Percentiles rank a stretch among this genome's conserved stretches.
Evolutionary conservation across 495 filamentous ascomycete species (phyloP).

Genomic region (Bathelium albidoporum): DNA sequence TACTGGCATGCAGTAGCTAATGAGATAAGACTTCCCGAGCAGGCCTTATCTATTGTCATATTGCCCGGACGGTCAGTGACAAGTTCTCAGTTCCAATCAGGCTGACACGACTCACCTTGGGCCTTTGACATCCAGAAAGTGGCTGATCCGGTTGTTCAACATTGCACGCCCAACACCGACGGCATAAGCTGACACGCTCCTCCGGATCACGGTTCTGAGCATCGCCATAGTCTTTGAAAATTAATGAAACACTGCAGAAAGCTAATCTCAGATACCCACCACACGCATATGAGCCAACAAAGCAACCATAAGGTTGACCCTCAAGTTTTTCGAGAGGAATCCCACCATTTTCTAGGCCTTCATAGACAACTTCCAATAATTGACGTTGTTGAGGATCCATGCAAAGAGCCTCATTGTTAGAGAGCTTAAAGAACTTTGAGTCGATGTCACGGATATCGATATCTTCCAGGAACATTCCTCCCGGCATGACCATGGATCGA

Average conservation of each 20-base stretch:
- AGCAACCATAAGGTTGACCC: not conserved
- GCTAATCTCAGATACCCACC: not conserved
- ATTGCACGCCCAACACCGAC: not conserved
- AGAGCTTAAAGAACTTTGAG: no score
- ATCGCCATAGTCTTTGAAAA: conserved; percentile 19
- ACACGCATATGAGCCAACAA: not conserved
- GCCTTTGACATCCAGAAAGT: not conserved
- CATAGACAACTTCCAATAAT: not conserved
- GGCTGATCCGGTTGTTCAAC: not conserved
- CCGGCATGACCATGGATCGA: no score
- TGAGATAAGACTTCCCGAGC: not conserved
- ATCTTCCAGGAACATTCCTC: no score
- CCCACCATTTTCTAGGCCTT: not conserved
- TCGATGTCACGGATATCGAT: no score
- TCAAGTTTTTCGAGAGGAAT: not conserved
- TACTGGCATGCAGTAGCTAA: not conserved
- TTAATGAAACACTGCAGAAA: not conserved
- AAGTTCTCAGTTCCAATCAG: not conserved
- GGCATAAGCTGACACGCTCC: not conserved
- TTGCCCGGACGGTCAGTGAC: not conserved
- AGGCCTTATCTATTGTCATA: not conserved
- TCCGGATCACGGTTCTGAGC: conserved; percentile 25
- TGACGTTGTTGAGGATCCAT: not conserved
- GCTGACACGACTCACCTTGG: not conserved
- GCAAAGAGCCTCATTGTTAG: not conserved